Base-by-base conservation (phyloP, 23 red algal species). In the Gracilariopsis chorda region DNA sequence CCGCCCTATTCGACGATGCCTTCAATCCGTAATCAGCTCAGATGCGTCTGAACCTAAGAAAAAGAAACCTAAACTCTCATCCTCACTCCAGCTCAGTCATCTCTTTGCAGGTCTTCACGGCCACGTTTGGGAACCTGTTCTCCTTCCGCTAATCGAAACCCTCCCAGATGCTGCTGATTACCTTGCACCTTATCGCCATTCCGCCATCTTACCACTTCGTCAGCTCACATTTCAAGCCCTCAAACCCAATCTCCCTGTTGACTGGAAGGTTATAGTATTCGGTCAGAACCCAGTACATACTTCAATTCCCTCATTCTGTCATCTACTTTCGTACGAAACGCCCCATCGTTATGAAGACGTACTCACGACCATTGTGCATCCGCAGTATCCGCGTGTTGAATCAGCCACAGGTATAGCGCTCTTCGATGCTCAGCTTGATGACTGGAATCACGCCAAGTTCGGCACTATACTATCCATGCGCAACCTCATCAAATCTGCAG, bases 221-320 rank as follows among this genome's bases (percentile, higher is more conserved):
- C 32, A 75, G 69, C 69, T 75, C 34, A 75, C 69, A 1, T 75
- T 75, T 28, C 69, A 75, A 16, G 69, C 69, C 2, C 28, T 75
- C 69, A 75, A 62, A 24, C 69, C 69, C 1, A 25, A 35, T 49
- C 39, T 25, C 10, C 69, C 69, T 2, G 69, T 16, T 7, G 69
- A 45, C 7, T 75, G 69, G 69, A 28, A 36, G 5, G 69, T 75
- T 28, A 44, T 75, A 7, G 21, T 75, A 2, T 23, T 75, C 45
- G 69, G 69, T n/a, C 69, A 75, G 69, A 75, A 75, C 37, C 69
- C 69, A 75, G 57, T 62, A 62, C 21, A 30, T 62, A 30, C 21
- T 30, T 28, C 48, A 12, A 51, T 62, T 62, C 57, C 23, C 12
- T 8, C 23, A 19, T 19, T 58, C n/a, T n/a, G n/a, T n/a, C n/a